Percentiles rank a stretch among this genome's conserved stretches.
Conservation (phyloP, 257 asterid species). For the Echites panduratus region DNA sequence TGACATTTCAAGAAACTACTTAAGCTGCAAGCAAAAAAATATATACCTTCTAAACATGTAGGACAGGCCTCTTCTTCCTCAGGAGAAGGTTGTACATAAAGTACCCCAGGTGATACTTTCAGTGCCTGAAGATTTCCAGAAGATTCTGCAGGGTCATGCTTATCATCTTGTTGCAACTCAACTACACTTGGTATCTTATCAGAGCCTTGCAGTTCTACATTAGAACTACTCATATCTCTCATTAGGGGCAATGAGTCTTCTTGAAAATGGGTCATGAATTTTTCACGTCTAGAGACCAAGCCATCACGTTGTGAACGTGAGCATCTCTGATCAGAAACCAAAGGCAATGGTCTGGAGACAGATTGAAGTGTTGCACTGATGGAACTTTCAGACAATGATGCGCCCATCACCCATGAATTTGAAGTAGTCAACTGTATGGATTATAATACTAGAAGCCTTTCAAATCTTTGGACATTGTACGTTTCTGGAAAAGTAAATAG, state of each 20-base stretch:
- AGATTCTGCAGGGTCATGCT: slow-evolving; percentile 2
- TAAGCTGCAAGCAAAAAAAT: neutral
- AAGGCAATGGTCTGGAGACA: slow-evolving; percentile 93
- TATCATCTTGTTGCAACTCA: slow-evolving; percentile 1
- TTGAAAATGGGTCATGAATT: slow-evolving; percentile 58
- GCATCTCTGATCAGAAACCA: slow-evolving; percentile 68
- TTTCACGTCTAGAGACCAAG: slow-evolving; percentile 67
- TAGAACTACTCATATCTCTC: slow-evolving; percentile 17
- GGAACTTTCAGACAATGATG: slow-evolving; percentile 58
- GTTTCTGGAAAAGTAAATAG: slow-evolving; percentile 39
- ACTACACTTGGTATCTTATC: slow-evolving; percentile 8
- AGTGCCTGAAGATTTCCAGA: neutral
- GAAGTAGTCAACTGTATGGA: slow-evolving; percentile 50
- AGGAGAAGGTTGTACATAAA: slow-evolving; percentile 13
- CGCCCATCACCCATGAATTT: slow-evolving; percentile 45
- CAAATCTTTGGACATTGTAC: slow-evolving; percentile 58
- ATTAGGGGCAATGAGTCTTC: slow-evolving; percentile 71
- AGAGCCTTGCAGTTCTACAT: slow-evolving; percentile 9
- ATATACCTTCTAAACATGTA: slow-evolving; percentile 18
- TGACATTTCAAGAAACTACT: neutral
- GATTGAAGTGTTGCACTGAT: slow-evolving; percentile 60
- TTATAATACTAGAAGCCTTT: slow-evolving; percentile 41
- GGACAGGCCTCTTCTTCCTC: slow-evolving; percentile 20
- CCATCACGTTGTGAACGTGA: slow-evolving; percentile 64
- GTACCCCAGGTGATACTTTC: slow-evolving; percentile 4